A percentile compares a stretch with the other conserved stretches of the same genome.
Evolutionary conservation across 345 rosid species (phyloP).

Genomic region (Bruguiera sexangula): DNA sequence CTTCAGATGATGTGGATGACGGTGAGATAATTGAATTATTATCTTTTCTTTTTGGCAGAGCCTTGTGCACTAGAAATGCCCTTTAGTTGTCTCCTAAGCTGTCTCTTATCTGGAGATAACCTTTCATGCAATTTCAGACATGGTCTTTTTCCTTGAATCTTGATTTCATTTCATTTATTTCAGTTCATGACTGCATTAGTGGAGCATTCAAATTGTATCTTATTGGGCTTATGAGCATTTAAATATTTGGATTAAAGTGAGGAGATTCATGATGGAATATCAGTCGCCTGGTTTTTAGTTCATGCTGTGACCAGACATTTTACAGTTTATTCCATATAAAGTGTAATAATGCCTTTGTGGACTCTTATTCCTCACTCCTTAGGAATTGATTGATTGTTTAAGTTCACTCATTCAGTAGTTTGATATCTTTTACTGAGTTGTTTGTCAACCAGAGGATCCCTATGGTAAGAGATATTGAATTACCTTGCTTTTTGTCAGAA

Average conservation of each 20-base stretch:
- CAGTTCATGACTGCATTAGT: too few species aligned
- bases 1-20: slow-evolving; percentile 46
- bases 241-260: background rate
- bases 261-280: background rate
- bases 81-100: background rate
- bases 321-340: background rate
- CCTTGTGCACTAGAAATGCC: too few species aligned
- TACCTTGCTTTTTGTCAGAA: slow-evolving; percentile 39
- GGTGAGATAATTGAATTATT: slow-evolving; percentile 33
- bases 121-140: background rate
- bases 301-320: background rate
- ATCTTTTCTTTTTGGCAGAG: background rate
- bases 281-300: background rate
- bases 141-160: background rate
- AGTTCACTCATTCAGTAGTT: background rate
- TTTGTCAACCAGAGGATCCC: background rate
- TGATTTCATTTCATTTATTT: background rate
- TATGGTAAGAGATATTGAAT: background rate
- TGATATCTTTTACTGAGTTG: background rate
- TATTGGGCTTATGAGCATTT: background rate
- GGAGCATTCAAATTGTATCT: too few species aligned
- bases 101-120: background rate
- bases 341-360: too few species aligned
- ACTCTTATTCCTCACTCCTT: background rate
- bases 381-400: background rate